Base-by-base conservation (phyloP, 352 stramenopile species). In the Hyaloperonospora brassicae region DNA sequence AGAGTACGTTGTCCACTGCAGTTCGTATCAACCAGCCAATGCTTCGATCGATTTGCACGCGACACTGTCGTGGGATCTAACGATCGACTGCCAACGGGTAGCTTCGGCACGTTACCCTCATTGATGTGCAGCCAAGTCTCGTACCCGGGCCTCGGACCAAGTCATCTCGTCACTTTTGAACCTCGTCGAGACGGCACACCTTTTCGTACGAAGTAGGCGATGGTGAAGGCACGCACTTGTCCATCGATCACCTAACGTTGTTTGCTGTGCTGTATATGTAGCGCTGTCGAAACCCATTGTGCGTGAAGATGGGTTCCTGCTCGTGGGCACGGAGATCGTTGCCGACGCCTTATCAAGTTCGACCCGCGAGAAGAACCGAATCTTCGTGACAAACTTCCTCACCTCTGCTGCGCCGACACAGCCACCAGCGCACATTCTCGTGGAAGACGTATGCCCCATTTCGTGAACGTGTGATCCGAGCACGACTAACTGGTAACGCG, bases 271-370 rank as follows among this genome's bases (percentile, higher is more conserved):
- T 25, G n/a, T 44, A 11, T 58, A 40, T 49, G 6, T 53, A 93
- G 83, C 72, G 8, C 49, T 93, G 25, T 88, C 73, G 4, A 93
- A 93, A 50, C 83, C 79, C 2, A 74, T 89, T 44, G 12, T 89
- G 34, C 80, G 83, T 13, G 73, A 89, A 40, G 83, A 93, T 31
- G 83, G 83, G 6, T 38, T 86, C 25, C 46, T 90, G 23, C 50
- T 93, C 4, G 80, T 90, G 4, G 83, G 83, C 24, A 89, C 78
- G 0, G 80, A 90, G 47, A 22, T 70, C 21, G 24, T 64, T 8
- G 21, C 39, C 10, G 57, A 64, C 27, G 12, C 40, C 2, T 42
- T 40, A 27, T 38, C 9, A 9, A 34, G 27, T 34, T 31, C 38
- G 45, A 50, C 10, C 7, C 8, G 14, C 10, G 55, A 68, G 21